Evolutionary conservation across 768 basidiomycete species (phyloP).

Genomic region (Pisolithus albus): DNA sequence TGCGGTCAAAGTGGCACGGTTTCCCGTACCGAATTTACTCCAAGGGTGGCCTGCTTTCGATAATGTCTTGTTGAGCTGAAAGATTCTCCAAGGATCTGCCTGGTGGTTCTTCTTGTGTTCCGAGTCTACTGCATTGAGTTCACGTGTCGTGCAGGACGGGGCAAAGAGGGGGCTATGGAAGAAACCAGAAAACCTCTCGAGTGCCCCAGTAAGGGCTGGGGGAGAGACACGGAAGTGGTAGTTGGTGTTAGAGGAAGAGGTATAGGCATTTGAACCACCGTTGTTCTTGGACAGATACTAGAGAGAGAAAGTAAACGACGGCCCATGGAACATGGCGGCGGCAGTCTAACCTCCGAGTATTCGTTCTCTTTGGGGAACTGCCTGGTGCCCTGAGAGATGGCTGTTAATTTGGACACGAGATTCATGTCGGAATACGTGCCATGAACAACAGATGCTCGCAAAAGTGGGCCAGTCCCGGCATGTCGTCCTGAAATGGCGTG

Average conservation of each 20-base stretch:
- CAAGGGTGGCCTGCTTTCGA: constrained; percentile 75
- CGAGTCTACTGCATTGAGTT: constrained; percentile 93
- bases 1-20: constrained; percentile 62
- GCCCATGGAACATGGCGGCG: not conserved
- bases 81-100: constrained; percentile 86
- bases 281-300: constrained; percentile 78
- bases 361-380: constrained; percentile 91
- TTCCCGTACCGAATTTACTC: constrained; percentile 89
- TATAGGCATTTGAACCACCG: constrained; percentile 89
- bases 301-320: not conserved
- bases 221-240: constrained; percentile 73
- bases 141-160: constrained; percentile 77
- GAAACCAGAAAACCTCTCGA: constrained; percentile 76
- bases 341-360: constrained; percentile 65
- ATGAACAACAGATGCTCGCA: constrained; percentile 97
- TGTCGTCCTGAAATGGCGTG: constrained; percentile 51
- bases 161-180: constrained; percentile 91
- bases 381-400: constrained; percentile 55
- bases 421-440: constrained; percentile 40
- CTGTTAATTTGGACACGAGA: not conserved
- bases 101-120: constrained; percentile 97
- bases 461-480: constrained; percentile 91
- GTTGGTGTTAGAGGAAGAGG: constrained; percentile 86
- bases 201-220: constrained; percentile 55
- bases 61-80: constrained; percentile 87